Evolutionary conservation across 2,329 filamentous ascomycete genomes (phyloP), one percentile per base, ranked within the genome.

Genomic region (Talaromyces sp.): DNA sequence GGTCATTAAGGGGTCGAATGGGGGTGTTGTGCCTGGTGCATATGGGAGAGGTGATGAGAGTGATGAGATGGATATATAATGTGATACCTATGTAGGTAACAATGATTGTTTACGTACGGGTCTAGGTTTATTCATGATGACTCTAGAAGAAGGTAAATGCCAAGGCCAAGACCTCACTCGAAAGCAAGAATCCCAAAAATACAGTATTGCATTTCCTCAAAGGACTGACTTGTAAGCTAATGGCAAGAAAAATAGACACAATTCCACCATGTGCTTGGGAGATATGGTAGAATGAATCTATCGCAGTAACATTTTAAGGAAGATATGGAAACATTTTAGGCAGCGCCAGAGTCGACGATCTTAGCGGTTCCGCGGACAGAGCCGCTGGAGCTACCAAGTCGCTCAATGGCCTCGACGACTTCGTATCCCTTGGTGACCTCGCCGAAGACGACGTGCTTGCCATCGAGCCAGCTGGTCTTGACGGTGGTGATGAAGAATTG

Each of bases 401-500:
- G 80, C 81, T 89, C 87, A 69, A 89, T 85, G 69, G 82, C 80
- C 78, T 82, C 82, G 76, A 89, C 83, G 67, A 86, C 73, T 68
- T 80, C 75, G 77, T 84, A 81, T 72, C 74, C 73, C 67, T 88
- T 85, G 69, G 83, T 83, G 68, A 89, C 86, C 76, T 86, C 79
- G 75, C 87, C 87, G 78, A 89, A 89, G 78, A 89, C 87, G 76
- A 89, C 87, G 82, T 89, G 87, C 81, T 88, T 88, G 76, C 86
- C 86, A 76, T 89, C 85, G 73, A 89, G 83, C 87, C 87, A 89
- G 68, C 80, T 82, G 75, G 87, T 89, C 70, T 86, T 82, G 74
- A 88, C 85, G 74, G 87, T 89, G 78, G 88, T 90, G 80, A 90
- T 83, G 83, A 90, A 90, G 83, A 90, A 90, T 78, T 90, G 88